phyloP scores from a whole-genome alignment of 2,329 filamentous ascomycete genomes.

The Talaromyces verruculosus region DNA sequence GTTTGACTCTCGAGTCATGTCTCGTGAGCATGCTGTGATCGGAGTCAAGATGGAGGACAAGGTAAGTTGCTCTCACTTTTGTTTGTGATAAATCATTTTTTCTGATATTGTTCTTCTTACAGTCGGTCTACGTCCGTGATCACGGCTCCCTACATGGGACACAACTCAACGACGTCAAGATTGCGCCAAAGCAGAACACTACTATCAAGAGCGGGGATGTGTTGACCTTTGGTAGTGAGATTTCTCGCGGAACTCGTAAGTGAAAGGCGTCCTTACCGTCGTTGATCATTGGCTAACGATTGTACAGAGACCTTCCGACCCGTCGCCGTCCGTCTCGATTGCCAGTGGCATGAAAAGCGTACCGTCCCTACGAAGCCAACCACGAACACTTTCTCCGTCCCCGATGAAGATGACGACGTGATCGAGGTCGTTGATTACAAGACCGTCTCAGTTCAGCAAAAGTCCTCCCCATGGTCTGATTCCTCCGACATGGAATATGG shows the following conservation, averaged over 20 bases:
- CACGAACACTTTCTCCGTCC: conserved; percentile 43
- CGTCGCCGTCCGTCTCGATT: conserved; percentile 20
- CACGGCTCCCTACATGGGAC: conserved; percentile 64
- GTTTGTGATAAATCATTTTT: neutral
- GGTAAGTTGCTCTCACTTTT: conserved; percentile 25
- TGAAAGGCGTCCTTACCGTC: conserved; percentile 2
- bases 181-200: conserved; percentile 42
- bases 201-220: conserved; percentile 40
- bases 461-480: conserved; percentile 9
- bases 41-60: conserved; percentile 29
- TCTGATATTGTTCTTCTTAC: conserved; percentile 24
- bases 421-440: conserved; percentile 16
- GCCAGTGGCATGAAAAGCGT: conserved; percentile 19
- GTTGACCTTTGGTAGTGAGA: conserved; percentile 50
- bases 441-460: neutral
- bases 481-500: conserved; percentile 26
- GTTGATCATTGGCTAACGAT: conserved; percentile 10
- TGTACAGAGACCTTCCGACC: conserved; percentile 23
- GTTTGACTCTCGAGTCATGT: conserved; percentile 51
- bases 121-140: conserved; percentile 54
- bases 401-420: conserved; percentile 41
- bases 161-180: conserved; percentile 50
- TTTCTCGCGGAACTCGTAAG: conserved; percentile 49
- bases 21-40: conserved; percentile 47
- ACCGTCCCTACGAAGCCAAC: conserved; percentile 20